Percentiles rank a stretch among this genome's conserved stretches.
These are phyloP conservation scores for Nicotiana attenuata DNA, from an alignment of 257 asterid species.

Conservation along the genomic window DNA sequence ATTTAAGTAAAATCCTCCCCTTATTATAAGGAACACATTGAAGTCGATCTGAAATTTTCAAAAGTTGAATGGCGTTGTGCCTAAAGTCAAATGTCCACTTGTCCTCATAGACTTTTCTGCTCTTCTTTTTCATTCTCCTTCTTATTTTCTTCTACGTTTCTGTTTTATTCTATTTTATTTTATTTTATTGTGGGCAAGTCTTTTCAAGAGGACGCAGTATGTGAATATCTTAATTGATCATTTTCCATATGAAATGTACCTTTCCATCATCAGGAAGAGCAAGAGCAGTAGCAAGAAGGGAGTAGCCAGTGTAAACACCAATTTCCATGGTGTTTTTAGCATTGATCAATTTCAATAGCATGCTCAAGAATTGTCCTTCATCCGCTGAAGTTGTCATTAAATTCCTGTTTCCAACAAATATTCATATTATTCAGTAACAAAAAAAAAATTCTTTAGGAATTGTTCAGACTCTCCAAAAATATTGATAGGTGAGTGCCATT, in stretches of 20 bases:
- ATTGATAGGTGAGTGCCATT: too few relatives aligned
- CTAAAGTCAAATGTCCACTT: not conserved
- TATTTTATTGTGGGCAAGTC: too few relatives aligned
- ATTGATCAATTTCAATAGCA: slow-evolving; percentile 76
- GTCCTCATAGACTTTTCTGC: not conserved
- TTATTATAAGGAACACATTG: not conserved
- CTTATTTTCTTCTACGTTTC: not conserved
- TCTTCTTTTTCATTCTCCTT: not conserved
- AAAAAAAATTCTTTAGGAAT: not conserved
- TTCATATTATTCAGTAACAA: not conserved
- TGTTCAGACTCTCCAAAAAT: too few relatives aligned
- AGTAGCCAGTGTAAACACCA: slow-evolving; percentile 90
- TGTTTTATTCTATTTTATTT: too few relatives aligned
- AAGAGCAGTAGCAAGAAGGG: slow-evolving; percentile 82
- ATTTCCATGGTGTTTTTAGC: slow-evolving; percentile 93
- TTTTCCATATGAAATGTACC: slow-evolving; percentile 23
- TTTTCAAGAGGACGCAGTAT: too few relatives aligned
- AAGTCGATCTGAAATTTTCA: not conserved
- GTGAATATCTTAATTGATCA: too few relatives aligned
- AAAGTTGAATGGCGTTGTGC: not conserved
- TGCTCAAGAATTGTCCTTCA: slow-evolving; percentile 81
- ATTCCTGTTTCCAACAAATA: slow-evolving; percentile 39
- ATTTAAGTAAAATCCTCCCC: not conserved
- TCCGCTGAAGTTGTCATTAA: slow-evolving; percentile 88
- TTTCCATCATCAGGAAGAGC: slow-evolving; percentile 79